These are phyloP conservation scores for Euclidium syriacum DNA, from an alignment of 345 rosid genomes.

Conservation along the genomic window DNA sequence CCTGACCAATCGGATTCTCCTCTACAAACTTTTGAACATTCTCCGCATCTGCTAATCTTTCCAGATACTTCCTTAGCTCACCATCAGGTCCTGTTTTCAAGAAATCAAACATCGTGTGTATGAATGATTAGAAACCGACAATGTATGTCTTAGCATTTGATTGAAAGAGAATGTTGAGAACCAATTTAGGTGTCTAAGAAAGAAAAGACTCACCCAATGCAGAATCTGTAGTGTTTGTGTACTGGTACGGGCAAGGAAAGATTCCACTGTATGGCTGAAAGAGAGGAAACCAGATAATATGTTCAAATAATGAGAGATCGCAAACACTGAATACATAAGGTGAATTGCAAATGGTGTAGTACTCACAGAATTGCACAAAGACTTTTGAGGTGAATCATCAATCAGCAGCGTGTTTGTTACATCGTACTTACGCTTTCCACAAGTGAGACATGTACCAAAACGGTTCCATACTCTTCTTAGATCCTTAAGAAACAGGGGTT, in stretches of 20 bases:
- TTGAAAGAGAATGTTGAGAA: neutral
- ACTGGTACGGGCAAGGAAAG: conserved; percentile 59
- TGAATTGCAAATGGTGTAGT: neutral
- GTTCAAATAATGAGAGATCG: neutral
- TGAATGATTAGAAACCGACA: neutral
- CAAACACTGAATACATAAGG: neutral
- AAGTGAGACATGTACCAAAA: conserved; percentile 39
- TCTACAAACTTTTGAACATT: conserved; percentile 57
- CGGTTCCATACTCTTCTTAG: conserved; percentile 61
- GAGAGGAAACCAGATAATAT: neutral
- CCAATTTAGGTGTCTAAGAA: neutral
- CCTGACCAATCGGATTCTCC: conserved; percentile 77
- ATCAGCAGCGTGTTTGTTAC: conserved; percentile 71
- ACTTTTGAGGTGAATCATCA: conserved; percentile 90
- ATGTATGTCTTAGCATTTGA: neutral
- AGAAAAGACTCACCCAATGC: conserved; percentile 59
- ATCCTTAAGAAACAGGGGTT: conserved; percentile 75
- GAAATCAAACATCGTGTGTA: neutral
- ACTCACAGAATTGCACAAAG: conserved; percentile 77
- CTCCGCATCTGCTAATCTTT: conserved; percentile 47
- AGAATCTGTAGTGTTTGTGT: conserved; percentile 40
- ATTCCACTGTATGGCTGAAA: conserved; percentile 63
- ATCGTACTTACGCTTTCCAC: conserved; percentile 54
- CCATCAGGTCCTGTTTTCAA: conserved; percentile 66
- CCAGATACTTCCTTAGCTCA: conserved; percentile 65